These are phyloP conservation scores for Jatropha podagrica DNA, from an alignment of 441 rosid genomes.

Conservation along the genomic window DNA sequence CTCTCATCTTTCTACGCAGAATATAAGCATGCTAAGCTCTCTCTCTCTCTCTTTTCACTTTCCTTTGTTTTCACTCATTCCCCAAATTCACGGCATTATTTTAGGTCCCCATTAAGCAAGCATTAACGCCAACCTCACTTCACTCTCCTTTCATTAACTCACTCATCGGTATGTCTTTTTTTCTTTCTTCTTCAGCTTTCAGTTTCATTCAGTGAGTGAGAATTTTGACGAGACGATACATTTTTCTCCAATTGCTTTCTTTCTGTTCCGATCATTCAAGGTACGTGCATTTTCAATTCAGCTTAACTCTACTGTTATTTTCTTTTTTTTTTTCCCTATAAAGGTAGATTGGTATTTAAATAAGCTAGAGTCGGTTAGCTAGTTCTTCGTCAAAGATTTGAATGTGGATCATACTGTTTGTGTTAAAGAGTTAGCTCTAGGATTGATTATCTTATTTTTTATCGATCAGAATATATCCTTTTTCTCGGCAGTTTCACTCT, in stretches of 20 bases:
- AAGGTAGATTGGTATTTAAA: background rate
- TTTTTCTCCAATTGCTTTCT: background rate
- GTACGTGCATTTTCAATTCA: background rate
- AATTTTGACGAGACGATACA: background rate
- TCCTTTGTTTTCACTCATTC: conserved; percentile 38
- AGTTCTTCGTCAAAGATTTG: conserved; percentile 4
- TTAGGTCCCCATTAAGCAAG: conserved; percentile 30
- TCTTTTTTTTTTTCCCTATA: background rate
- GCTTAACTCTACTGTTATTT: background rate
- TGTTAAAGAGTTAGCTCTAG: background rate
- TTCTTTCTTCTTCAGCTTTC: background rate
- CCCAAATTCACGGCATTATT: conserved; percentile 56
- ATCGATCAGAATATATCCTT: conserved; percentile 5
- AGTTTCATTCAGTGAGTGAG: background rate
- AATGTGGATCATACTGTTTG: background rate
- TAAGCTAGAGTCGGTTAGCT: background rate
- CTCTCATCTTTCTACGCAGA: background rate
- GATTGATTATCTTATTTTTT: conserved; percentile 9
- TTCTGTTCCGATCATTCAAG: background rate
- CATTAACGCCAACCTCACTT: conserved; percentile 15
- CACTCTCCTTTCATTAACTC: conserved; percentile 11
- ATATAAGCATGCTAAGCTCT: background rate
- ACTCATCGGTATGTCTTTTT: background rate
- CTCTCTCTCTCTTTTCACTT: conserved; percentile 21
- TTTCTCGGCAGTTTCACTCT: conserved; percentile 26